Evolutionary conservation across 441 rosid species (phyloP).

Genomic region (Macaranga tanarius): DNA sequence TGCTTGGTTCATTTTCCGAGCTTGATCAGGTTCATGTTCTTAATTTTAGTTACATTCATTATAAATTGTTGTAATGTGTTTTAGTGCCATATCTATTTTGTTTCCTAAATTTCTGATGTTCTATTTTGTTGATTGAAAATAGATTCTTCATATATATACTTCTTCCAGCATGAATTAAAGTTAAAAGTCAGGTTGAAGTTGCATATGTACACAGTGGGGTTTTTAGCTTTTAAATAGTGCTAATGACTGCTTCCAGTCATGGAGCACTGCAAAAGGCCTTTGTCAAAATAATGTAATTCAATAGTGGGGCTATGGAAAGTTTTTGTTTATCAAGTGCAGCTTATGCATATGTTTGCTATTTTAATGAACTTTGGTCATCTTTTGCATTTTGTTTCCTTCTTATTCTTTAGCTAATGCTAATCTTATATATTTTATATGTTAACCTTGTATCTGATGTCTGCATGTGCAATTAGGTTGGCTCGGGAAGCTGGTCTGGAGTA

Average conservation of each 20-base stretch:
- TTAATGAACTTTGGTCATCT: not conserved
- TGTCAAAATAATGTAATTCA: not conserved
- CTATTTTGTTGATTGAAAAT: not conserved
- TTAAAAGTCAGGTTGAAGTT: not conserved
- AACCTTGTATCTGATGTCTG: not conserved
- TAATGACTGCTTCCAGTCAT: not conserved
- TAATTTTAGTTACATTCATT: not conserved
- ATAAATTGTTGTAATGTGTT: not conserved
- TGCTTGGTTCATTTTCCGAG: slow-evolving; percentile 99
- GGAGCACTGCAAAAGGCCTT: not conserved
- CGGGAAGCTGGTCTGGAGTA: slow-evolving; percentile 97
- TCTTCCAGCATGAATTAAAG: too few species aligned
- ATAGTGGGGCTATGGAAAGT: not conserved
- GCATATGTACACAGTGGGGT: not conserved
- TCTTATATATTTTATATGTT: not conserved
- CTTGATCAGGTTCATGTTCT: slow-evolving; percentile 66
- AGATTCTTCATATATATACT: not conserved
- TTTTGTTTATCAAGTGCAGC: not conserved
- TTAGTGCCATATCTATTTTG: not conserved
- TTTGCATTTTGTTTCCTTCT: too few species aligned
- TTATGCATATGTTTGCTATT: not conserved
- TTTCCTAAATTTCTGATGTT: not conserved
- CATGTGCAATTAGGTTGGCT: slow-evolving; percentile 62
- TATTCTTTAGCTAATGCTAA: too few species aligned
- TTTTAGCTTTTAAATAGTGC: not conserved